Evolutionary conservation across 192 early-diverging fungal species (phyloP).

Genomic region (Linderina pennispora): DNA sequence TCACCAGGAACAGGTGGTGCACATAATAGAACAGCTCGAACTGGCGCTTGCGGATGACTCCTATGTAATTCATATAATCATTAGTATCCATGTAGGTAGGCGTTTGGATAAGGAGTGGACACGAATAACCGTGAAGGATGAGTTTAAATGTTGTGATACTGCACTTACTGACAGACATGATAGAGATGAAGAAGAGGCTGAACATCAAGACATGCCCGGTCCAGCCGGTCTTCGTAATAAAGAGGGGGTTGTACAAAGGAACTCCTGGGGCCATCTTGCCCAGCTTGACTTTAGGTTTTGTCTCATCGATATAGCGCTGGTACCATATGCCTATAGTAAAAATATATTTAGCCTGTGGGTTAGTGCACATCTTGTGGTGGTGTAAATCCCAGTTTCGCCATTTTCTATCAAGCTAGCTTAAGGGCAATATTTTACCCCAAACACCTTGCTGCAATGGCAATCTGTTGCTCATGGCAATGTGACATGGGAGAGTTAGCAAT

Average conservation of each 20-base stretch:
- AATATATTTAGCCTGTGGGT: too few relatives aligned
- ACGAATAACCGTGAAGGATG: too few relatives aligned
- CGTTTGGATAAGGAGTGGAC: too few relatives aligned
- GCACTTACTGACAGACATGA: conserved; percentile 49
- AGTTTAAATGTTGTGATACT: too few relatives aligned
- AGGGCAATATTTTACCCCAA: too few relatives aligned
- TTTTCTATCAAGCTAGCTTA: background rate
- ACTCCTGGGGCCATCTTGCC: conserved; percentile 8
- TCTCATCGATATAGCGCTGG: conserved; percentile 8
- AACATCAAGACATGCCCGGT: conserved; percentile 69
- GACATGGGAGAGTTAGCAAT: background rate
- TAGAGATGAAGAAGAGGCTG: conserved; percentile 52
- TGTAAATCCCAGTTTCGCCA: background rate
- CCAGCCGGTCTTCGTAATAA: conserved; percentile 40
- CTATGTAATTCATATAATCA: conserved; percentile 2
- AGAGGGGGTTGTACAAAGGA: conserved; percentile 17
- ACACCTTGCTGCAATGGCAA: too few relatives aligned
- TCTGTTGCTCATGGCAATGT: too few relatives aligned
- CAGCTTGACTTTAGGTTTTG: conserved; percentile 6
- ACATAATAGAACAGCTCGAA: conserved; percentile 77
- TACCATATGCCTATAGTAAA: conserved; percentile 20
- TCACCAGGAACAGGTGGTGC: conserved; percentile 70
- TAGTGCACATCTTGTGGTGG: too few relatives aligned
- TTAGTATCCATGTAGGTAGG: too few relatives aligned
- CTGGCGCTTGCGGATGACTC: conserved; percentile 49